A percentile compares a stretch with the other conserved stretches of the same genome.
phyloP scores from a whole-genome alignment of 2,329 filamentous ascomycete genomes.

The Ampelomyces quisqualis region DNA sequence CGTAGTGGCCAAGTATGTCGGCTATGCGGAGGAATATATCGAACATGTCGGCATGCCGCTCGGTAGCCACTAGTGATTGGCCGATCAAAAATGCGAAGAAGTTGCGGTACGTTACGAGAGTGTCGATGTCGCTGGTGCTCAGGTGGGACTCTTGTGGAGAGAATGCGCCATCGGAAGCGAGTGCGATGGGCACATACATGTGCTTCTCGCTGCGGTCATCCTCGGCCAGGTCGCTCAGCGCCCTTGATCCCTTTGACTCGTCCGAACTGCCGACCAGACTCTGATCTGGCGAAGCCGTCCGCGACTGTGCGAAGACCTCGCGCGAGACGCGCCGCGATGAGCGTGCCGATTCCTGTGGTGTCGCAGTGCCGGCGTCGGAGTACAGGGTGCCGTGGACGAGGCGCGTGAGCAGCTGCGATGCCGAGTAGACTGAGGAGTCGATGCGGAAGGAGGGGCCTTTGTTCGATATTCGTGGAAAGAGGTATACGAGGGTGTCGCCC shows the following conservation, averaged over 20 bases:
- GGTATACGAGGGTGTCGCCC: slow-evolving; percentile 64
- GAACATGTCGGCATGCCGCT: slow-evolving; percentile 57
- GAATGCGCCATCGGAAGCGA: slow-evolving; percentile 53
- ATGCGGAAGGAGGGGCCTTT: slow-evolving; percentile 62
- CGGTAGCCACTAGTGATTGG: slow-evolving; percentile 61
- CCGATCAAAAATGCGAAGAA: slow-evolving; percentile 65
- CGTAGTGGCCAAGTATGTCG: slow-evolving; percentile 57
- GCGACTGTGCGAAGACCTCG: slow-evolving; percentile 33
- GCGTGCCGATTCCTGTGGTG: slow-evolving; percentile 22
- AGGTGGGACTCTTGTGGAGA: slow-evolving; percentile 33
- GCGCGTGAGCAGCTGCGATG: slow-evolving; percentile 57
- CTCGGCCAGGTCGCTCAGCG: slow-evolving; percentile 51
- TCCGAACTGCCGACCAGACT: slow-evolving; percentile 43
- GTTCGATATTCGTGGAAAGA: slow-evolving; percentile 59
- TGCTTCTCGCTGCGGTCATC: slow-evolving; percentile 54
- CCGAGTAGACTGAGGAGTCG: slow-evolving; percentile 59
- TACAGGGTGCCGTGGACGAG: slow-evolving; percentile 58
- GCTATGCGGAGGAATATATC: slow-evolving; percentile 63
- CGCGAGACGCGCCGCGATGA: slow-evolving; percentile 24
- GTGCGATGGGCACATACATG: slow-evolving; percentile 59
- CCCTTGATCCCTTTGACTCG: slow-evolving; percentile 52
- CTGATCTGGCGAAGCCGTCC: slow-evolving; percentile 36
- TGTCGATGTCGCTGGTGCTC: slow-evolving; percentile 55
- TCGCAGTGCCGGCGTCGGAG: slow-evolving; percentile 31
- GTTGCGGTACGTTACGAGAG: slow-evolving; percentile 61